phyloP scores from a whole-genome alignment of 306 rosid species.

The apple (Malus domestica) region ASM211411v1 NC_041790.1:6396501-6397000 shows the following conservation, averaged over 20 bases:
- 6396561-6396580: constrained; percentile 57
- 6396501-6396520: constrained; percentile 59
- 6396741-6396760: background rate
- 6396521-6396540: constrained; percentile 53
- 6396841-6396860: constrained; percentile 61
- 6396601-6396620: background rate
- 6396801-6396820: constrained; percentile 60
- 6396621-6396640: too few species aligned
- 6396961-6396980: too few species aligned
- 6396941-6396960: too few species aligned
- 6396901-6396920: background rate
- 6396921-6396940: background rate
- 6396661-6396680: too few species aligned
- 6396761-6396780: background rate
- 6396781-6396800: constrained; percentile 68
- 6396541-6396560: constrained; percentile 56
- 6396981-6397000: too few species aligned
- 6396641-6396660: too few species aligned
- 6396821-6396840: constrained; percentile 52
- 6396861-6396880: constrained; percentile 33
- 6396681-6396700: too few species aligned
- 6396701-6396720: too few species aligned
- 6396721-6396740: too few species aligned
- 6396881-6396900: background rate
- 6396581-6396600: background rate